Evolutionary conservation across 495 filamentous ascomycete species (phyloP).

Genomic region (Hypoxylon lenormandii): DNA sequence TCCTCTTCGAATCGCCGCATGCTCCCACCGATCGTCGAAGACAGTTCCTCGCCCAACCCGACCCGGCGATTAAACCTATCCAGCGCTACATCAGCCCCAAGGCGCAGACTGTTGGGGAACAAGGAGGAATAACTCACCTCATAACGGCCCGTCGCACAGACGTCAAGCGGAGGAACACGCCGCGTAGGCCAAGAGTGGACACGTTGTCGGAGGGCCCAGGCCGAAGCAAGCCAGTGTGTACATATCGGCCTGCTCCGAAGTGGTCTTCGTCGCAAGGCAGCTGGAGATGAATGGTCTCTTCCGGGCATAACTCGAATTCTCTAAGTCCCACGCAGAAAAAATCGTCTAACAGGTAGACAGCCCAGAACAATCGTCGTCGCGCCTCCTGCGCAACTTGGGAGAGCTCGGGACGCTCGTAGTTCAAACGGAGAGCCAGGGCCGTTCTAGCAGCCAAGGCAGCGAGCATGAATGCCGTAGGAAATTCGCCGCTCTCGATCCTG

Average conservation of each 20-base stretch:
- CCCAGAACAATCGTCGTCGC: conserved; percentile 49
- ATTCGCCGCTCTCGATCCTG: conserved; percentile 45
- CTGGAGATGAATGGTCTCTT: conserved; percentile 49
- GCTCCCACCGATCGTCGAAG: conserved; percentile 33
- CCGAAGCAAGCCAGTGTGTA: conserved; percentile 36
- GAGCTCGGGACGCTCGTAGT: conserved; percentile 49
- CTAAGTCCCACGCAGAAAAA: conserved; percentile 49
- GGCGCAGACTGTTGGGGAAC: neutral
- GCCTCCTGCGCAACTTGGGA: conserved; percentile 48
- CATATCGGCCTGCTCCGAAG: conserved; percentile 39
- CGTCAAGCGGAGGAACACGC: conserved; percentile 42
- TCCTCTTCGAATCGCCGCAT: conserved; percentile 42
- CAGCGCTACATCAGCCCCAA: conserved; percentile 7
- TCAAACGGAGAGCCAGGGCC: conserved; percentile 47
- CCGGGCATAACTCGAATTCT: conserved; percentile 49
- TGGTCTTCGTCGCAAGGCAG: conserved; percentile 48
- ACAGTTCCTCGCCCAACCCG: conserved; percentile 41
- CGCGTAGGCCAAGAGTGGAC: conserved; percentile 35
- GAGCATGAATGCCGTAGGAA: conserved; percentile 49
- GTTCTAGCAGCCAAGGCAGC: conserved; percentile 47
- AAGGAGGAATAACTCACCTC: conserved; percentile 29
- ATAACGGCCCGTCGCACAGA: conserved; percentile 45
- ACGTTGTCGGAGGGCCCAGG: conserved; percentile 16
- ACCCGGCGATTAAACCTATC: conserved; percentile 44
- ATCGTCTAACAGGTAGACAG: conserved; percentile 46